Evolutionary conservation across 1,284 basidiomycete genomes (phyloP).

Genomic region (Ceraceosorus bombacis): DNA sequence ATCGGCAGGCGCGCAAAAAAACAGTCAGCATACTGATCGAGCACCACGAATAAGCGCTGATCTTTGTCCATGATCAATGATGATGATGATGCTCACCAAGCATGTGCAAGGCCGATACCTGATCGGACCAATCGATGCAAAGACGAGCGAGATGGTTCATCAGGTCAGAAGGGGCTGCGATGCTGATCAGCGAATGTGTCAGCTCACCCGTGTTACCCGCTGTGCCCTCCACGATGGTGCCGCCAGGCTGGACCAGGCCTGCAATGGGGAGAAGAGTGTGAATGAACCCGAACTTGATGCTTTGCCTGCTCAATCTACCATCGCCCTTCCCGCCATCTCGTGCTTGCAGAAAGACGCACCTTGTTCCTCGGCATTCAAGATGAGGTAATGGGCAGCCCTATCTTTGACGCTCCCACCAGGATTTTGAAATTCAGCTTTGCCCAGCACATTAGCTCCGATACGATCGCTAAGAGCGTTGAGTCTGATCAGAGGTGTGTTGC

Average conservation of each 20-base stretch:
- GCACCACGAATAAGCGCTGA: no score
- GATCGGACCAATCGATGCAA: no score
- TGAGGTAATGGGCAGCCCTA: constrained; percentile 82
- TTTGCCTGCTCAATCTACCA: no score
- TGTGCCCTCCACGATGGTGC: constrained; percentile 93
- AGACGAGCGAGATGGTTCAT: no score
- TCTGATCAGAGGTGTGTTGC: constrained; percentile 77
- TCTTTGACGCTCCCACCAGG: constrained; percentile 99
- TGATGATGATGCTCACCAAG: constrained; percentile 54
- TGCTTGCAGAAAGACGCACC: constrained; percentile 55
- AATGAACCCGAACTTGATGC: no score
- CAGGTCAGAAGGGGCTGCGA: no score
- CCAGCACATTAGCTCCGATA: constrained; percentile 80
- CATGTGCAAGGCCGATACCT: constrained; percentile 80
- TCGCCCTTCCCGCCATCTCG: no score
- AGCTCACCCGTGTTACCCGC: constrained; percentile 84
- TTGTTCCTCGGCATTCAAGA: constrained; percentile 78
- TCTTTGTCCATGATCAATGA: no score
- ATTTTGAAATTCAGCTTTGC: constrained; percentile 96
- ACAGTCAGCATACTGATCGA: no score
- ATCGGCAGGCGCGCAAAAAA: no score
- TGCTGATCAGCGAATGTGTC: neutral
- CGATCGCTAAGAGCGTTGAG: constrained; percentile 66
- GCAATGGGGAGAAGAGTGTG: neutral
- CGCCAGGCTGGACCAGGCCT: constrained; percentile 70